Evolutionary conservation across 2,329 filamentous ascomycete genomes (phyloP), one percentile per base, ranked within the genome.

Genomic region (Cercospora sp.): DNA sequence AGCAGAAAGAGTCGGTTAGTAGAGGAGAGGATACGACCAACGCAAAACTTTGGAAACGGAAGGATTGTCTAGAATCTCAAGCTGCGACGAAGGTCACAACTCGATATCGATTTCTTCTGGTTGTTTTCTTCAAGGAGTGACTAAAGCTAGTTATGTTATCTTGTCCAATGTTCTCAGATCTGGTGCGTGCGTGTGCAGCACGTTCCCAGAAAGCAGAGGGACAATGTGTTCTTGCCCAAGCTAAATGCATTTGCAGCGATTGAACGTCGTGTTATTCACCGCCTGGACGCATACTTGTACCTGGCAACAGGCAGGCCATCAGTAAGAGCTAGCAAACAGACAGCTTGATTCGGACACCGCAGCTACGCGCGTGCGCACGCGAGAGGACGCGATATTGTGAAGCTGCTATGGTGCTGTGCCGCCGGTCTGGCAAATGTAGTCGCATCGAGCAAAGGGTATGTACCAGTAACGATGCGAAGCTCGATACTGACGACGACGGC

Each of bases 21-120:
- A 23, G 3, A 20, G 45, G 45, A 51, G 45, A 16, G 48, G 23
- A 53, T 2, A 16, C 45, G 7, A n/a, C 2, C 48, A 55, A 55
- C 23, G n/a, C 3, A 7, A 55, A 13, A 10, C 10, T 55, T 4
- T 3, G n/a, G 16, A 20, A 16, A 36, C 16, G 16, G 30, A 36
- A 36, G 16, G 30, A 28, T 28, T 18, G 9, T 36, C 28, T 36
- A 59, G 55, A 59, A 33, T 59, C 28, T 59, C 55, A 59, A 59
- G 55, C 28, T 59, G 55, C n/a, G 23, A 28, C 60, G 13, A 48
- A 7, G 28, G 39, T 31, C 39, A 12, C 31, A 58, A 36, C 51
- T 42, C 31, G 53, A 39, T 39, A 60, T 64, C 65, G 66, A 67
- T 67, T 67, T 67, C 66, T 67, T 64, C 66, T 60, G 28, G 45